phyloP scores from a whole-genome alignment of 192 early-diverging fungal species.

The Coemansia sp. region DNA sequence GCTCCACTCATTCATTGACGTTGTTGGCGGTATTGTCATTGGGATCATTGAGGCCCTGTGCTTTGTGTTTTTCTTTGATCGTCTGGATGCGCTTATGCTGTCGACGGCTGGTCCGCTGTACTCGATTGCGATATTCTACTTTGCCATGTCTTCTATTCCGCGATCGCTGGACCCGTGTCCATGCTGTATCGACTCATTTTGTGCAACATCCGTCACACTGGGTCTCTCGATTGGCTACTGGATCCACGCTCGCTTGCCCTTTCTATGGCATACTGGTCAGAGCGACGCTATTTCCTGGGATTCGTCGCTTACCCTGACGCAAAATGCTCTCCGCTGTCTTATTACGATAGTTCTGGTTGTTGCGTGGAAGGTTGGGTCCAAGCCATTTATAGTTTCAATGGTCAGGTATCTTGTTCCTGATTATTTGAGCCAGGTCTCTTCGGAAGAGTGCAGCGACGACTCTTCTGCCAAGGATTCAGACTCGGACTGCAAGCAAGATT shows the following conservation, averaged over 20 bases:
- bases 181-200: constrained; percentile 53
- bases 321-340: constrained; percentile 37
- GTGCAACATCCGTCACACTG: constrained; percentile 42
- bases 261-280: constrained; percentile 29
- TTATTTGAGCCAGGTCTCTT: not conserved
- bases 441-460: not conserved
- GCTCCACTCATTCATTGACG: constrained; percentile 83
- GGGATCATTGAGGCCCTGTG: constrained; percentile 59
- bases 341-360: constrained; percentile 34
- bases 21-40: constrained; percentile 67
- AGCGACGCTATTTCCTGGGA: constrained; percentile 46
- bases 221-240: constrained; percentile 44
- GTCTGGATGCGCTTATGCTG: constrained; percentile 31
- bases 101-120: constrained; percentile 44
- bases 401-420: constrained; percentile 8
- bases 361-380: constrained; percentile 48
- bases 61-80: constrained; percentile 32
- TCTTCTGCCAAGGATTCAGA: not conserved
- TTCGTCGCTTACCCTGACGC: constrained; percentile 26
- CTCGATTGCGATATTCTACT: constrained; percentile 22
- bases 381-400: constrained; percentile 20
- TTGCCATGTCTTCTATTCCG: constrained; percentile 34
- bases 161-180: constrained; percentile 50
- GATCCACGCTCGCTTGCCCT: constrained; percentile 41
- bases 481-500: not conserved